Evolutionary conservation across 768 basidiomycete species (phyloP), one percentile per base, ranked within the genome.

Genomic region (Floccularia luteovirens): DNA sequence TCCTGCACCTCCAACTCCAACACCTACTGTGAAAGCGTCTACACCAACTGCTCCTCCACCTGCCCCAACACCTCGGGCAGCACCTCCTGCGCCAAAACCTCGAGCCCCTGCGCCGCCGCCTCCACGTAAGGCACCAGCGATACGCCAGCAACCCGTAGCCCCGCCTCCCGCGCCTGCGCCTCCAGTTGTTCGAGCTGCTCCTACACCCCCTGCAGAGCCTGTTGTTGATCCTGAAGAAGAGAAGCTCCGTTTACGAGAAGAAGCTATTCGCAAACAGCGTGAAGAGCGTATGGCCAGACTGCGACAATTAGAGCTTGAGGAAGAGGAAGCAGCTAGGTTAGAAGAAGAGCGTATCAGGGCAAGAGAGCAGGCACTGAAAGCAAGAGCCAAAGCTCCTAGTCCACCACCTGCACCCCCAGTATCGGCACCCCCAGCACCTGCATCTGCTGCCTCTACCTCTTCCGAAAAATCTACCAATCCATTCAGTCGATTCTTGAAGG

Each of bases 151-250:
- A n/a, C n/a, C n/a, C n/a, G n/a, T n/a, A n/a, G 58, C 65, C 30
- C 53, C 58, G 10, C 47, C 52, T 20, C 55, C 53, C 24, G 49
- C 54, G 28, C 39, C 43, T 14, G 42, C 45, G 14, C 28, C 43
- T 20, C 46, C 59, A 19, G 44, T 53, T 31, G 48, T 48, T 11
- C 50, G 53, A 12, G 48, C 41, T 11, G 42, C 55, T 6, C 50
- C 62, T n/a, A 43, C 50, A 22, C 46, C 53, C 38, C 53, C 60
- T 1, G 33, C 50, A 7, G 31, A 43, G 16, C 74, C 72, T 2
- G 62, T 70, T 42, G 69, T 81, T 31, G 90, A 94, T 48, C 78
- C 78, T 0, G 90, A 91, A 55, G 93, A 96, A 45, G 77, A 72
- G 31, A 69, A 63, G 12, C 55, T 96, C 7, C 72, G 71, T 39